Evolutionary conservation across 2,329 filamentous ascomycete genomes (phyloP).

Genomic region (Hypoxylon sp.): DNA sequence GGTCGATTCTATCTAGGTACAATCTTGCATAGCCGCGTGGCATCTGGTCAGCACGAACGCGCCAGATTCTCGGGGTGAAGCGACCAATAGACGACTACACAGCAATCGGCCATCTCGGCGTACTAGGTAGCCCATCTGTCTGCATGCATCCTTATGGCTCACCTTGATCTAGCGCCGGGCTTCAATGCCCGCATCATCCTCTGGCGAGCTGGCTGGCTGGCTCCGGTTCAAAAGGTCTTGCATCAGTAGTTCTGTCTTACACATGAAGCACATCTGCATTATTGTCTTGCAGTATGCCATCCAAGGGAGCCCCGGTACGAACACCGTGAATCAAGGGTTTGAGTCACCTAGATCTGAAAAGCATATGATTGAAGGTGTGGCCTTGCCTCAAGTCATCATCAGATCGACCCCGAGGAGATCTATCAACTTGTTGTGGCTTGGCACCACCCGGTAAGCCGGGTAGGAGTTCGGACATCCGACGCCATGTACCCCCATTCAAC

Average conservation of each 20-base stretch:
- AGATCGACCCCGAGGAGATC: slow-evolving; percentile 6
- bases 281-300: neutral
- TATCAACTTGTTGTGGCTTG: neutral
- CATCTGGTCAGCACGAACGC: too few species aligned
- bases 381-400: neutral
- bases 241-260: neutral
- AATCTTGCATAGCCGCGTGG: too few species aligned
- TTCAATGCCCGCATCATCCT: neutral
- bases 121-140: too few species aligned
- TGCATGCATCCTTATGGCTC: neutral
- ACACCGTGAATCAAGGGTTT: neutral
- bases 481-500: slow-evolving; percentile 1
- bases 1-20: too few species aligned
- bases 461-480: slow-evolving; percentile 24
- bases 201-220: too few species aligned
- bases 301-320: too few species aligned
- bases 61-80: neutral
- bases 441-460: neutral
- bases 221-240: neutral
- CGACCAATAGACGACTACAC: neutral
- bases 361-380: too few species aligned
- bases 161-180: neutral
- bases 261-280: neutral
- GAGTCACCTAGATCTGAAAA: too few species aligned
- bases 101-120: too few species aligned